A percentile compares a stretch with the other conserved stretches of the same genome.
Conservation (phyloP, 495 filamentous ascomycete species). For the Aspergillus homomorphus region DNA sequence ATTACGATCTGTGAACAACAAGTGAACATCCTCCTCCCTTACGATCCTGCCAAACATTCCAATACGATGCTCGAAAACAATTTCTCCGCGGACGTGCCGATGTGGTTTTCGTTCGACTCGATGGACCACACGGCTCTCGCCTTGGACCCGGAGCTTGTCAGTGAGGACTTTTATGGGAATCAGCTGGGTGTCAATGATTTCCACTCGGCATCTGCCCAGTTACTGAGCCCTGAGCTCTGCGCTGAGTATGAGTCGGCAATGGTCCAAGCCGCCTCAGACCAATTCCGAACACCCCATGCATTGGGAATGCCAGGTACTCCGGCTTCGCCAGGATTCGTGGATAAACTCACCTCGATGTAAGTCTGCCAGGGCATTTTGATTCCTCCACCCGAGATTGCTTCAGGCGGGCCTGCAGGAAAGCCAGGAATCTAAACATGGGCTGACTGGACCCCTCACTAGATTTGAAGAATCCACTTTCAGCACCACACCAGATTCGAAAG, state of each 20-base stretch:
- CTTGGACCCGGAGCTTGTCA: neutral
- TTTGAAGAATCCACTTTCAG: conserved; percentile 8
- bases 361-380: neutral
- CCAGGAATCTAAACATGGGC: neutral
- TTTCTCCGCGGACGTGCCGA: neutral
- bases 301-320: neutral
- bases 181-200: conserved; percentile 1
- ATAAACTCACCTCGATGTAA: conserved; percentile 15
- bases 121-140: neutral
- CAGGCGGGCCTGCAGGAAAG: neutral
- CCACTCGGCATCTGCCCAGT: neutral
- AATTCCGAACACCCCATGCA: neutral
- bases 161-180: neutral
- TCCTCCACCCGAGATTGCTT: neutral
- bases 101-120: neutral
- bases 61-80: neutral
- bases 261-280: conserved; percentile 2
- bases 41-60: neutral
- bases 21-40: neutral
- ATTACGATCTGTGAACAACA: neutral
- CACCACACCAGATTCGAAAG: conserved; percentile 5
- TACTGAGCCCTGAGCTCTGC: neutral
- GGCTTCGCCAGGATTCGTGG: neutral
- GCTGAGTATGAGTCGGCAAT: neutral
- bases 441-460: neutral